These are phyloP conservation scores for Sclerotinia glacialis DNA, from an alignment of 2,329 filamentous ascomycete species.

Conservation along the genomic window DNA sequence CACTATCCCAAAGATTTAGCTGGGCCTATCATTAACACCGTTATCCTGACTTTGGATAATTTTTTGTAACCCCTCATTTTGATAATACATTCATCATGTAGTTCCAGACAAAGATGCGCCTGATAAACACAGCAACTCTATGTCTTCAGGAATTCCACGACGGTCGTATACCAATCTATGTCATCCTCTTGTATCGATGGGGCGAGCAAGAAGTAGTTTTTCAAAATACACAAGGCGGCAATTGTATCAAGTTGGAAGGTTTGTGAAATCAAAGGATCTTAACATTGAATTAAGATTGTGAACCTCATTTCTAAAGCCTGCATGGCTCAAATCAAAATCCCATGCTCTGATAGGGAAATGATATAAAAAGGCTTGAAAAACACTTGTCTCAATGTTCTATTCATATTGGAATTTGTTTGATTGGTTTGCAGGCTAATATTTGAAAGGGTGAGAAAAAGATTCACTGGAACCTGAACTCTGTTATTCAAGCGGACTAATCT, in stretches of 20 bases:
- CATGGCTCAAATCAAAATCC: not conserved
- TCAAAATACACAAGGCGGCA: constrained; percentile 24
- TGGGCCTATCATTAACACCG: not conserved
- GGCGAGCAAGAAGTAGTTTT: constrained; percentile 39
- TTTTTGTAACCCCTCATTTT: not conserved
- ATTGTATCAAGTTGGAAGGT: not conserved
- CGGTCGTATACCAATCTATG: constrained; percentile 28
- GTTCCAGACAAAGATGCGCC: not conserved
- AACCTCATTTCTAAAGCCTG: not conserved
- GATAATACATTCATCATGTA: too few relatives aligned
- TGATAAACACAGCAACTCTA: not conserved
- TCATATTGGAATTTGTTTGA: not conserved
- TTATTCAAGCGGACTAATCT: not conserved
- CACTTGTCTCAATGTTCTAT: not conserved
- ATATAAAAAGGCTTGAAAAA: not conserved
- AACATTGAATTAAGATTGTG: not conserved
- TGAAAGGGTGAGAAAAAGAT: not conserved
- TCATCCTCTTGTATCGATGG: constrained; percentile 45
- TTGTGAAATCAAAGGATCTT: not conserved
- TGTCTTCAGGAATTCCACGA: not conserved
- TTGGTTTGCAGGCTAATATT: not conserved
- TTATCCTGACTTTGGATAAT: not conserved
- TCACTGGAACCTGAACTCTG: not conserved
- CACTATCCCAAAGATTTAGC: not conserved
- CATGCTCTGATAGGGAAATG: not conserved